Conservation (phyloP, 805 yeast genomes). For the Starmera dryadoides region DNA sequence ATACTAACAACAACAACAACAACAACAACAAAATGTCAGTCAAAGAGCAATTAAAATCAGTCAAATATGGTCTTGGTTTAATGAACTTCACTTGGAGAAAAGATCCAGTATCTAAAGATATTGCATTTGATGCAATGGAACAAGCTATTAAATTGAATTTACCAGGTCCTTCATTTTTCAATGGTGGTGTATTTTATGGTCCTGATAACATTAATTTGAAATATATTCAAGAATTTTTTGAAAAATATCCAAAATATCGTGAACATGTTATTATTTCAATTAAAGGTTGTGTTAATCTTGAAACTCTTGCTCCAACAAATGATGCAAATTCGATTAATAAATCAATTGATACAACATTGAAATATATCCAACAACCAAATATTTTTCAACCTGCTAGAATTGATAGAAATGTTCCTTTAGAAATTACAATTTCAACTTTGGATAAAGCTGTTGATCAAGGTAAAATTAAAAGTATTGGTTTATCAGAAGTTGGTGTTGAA, state of each 20-base stretch:
- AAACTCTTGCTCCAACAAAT: constrained; percentile 39
- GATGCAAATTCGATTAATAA: constrained; percentile 36
- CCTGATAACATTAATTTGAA: constrained; percentile 43
- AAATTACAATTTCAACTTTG: constrained; percentile 49
- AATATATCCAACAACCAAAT: constrained; percentile 39
- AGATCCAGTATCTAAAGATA: constrained; percentile 43
- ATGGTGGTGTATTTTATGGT: constrained; percentile 80
- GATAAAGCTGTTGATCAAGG: constrained; percentile 57
- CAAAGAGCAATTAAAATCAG: not conserved
- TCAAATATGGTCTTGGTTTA: constrained; percentile 56
- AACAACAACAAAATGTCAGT: not conserved
- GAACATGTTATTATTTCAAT: constrained; percentile 53
- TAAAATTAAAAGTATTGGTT: constrained; percentile 58
- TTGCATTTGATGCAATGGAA: constrained; percentile 47
- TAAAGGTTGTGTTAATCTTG: constrained; percentile 53
- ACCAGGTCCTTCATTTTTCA: constrained; percentile 46
- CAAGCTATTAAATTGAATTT: constrained; percentile 34
- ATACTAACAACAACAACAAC: no score
- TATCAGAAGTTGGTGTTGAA: constrained; percentile 63
- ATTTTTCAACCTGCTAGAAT: constrained; percentile 71
- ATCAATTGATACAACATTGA: constrained; percentile 38
- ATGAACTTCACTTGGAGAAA: constrained; percentile 77
- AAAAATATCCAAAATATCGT: constrained; percentile 46
- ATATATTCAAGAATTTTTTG: constrained; percentile 50
- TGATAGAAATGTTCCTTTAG: constrained; percentile 48